Percentiles rank a stretch among this genome's conserved stretches.
Conservation (phyloP, 306 rosid genomes). For the Chamaecrista fasciculata region DNA sequence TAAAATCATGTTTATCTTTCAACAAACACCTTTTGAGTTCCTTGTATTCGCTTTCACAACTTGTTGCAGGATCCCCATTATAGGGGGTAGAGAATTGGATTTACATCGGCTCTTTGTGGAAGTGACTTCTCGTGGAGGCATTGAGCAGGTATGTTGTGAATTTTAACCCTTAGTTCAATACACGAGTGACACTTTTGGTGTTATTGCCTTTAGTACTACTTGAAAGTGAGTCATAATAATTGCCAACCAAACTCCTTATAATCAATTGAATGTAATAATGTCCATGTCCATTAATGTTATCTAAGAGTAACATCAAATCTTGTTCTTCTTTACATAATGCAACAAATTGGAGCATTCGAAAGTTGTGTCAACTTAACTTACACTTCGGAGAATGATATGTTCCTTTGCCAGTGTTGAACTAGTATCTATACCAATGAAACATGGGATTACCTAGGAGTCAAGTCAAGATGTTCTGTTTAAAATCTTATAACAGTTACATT, state of each 20-base stretch:
- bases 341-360: not conserved
- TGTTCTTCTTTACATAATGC: not conserved
- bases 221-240: not conserved
- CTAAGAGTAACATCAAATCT: not conserved
- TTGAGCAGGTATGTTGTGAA: conserved; percentile 55
- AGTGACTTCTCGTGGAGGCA: conserved; percentile 84
- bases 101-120: conserved; percentile 76
- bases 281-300: not conserved
- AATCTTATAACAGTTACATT: not conserved
- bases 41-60: conserved; percentile 12
- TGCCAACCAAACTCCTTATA: not conserved
- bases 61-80: conserved; percentile 65
- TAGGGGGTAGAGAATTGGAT: conserved; percentile 80
- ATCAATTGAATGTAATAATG: not conserved
- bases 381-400: not conserved
- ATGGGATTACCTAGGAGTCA: not conserved
- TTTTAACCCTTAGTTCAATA: not conserved
- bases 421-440: too few relatives aligned
- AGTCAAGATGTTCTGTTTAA: not conserved
- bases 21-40: not conserved
- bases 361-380: not conserved
- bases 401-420: not conserved
- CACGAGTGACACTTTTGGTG: not conserved
- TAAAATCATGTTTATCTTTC: not conserved
- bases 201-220: not conserved